Evolutionary conservation across 257 asterid species (phyloP).

Genomic region (Nicotiana obtusifolia): DNA sequence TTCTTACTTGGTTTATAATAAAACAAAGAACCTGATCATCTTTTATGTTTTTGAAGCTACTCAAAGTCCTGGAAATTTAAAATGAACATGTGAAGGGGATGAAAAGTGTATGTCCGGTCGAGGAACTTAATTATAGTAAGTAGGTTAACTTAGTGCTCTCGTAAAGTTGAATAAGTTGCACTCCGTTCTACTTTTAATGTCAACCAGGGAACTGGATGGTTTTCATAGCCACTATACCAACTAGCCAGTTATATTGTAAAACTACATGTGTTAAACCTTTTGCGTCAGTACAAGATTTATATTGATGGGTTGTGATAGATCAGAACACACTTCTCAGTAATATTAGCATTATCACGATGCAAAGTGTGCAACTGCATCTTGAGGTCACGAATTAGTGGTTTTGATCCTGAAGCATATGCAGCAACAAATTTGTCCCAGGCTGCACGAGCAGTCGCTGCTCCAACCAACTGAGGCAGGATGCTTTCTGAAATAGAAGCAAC

Average conservation of each 20-base stretch:
- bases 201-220: background rate
- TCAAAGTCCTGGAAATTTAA: slow-evolving; percentile 1
- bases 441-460: no score
- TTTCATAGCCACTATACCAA: background rate
- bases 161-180: background rate
- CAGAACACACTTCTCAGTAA: no score
- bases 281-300: no score
- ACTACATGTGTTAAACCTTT: background rate
- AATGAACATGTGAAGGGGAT: background rate
- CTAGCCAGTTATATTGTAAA: background rate
- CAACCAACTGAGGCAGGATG: no score
- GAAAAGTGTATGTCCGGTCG: background rate
- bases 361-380: no score
- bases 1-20: no score
- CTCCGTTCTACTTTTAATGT: background rate
- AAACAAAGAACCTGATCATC: background rate
- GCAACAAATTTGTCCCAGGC: no score
- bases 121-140: background rate
- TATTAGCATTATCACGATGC: no score
- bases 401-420: no score
- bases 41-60: background rate
- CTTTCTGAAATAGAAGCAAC: no score
- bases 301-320: background rate
- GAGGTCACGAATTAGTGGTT: no score
- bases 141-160: background rate